phyloP scores from a whole-genome alignment of 495 filamentous ascomycete species.

The Penicillium longicatenatum region DNA sequence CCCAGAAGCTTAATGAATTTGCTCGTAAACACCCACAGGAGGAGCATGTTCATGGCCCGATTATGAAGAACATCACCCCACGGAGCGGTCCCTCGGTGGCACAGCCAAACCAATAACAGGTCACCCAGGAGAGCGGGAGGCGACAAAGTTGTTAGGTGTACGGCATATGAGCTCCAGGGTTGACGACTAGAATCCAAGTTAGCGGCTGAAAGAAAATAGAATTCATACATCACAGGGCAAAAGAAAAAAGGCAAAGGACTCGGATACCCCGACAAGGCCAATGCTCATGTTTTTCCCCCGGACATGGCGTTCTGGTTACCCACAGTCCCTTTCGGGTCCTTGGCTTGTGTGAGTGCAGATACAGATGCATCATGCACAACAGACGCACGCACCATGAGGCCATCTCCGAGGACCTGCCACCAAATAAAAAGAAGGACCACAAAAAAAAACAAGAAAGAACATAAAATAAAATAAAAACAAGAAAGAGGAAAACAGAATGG shows the following conservation, averaged over 20 bases:
- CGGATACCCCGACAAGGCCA: conserved; percentile 3
- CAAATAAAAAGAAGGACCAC: conserved; percentile 3
- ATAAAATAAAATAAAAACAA: conserved; percentile 1
- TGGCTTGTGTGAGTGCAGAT: conserved; percentile 1
- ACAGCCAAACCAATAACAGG: conserved; percentile 58
- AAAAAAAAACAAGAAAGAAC: neutral
- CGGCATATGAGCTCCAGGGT: conserved; percentile 75
- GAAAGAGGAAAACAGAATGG: neutral
- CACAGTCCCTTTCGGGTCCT: conserved; percentile 4
- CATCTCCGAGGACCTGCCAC: conserved; percentile 4
- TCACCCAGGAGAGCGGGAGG: conserved; percentile 69
- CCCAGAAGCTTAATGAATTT: conserved; percentile 77
- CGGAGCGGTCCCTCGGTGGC: conserved; percentile 45
- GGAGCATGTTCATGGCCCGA: conserved; percentile 52
- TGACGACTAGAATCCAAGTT: conserved; percentile 56
- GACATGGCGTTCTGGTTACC: conserved; percentile 5
- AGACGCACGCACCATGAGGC: conserved; percentile 6
- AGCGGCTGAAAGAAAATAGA: conserved; percentile 24
- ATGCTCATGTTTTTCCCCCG: neutral
- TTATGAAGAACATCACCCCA: conserved; percentile 45
- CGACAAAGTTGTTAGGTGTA: conserved; percentile 72
- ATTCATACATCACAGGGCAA: neutral
- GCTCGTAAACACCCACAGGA: conserved; percentile 66
- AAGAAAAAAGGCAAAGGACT: neutral
- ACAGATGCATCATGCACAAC: conserved; percentile 5